A percentile compares a stretch with the other conserved stretches of the same genome.
phyloP scores from a whole-genome alignment of 164 flowering plant genomes.

The Macadamia integrifolia region DNA sequence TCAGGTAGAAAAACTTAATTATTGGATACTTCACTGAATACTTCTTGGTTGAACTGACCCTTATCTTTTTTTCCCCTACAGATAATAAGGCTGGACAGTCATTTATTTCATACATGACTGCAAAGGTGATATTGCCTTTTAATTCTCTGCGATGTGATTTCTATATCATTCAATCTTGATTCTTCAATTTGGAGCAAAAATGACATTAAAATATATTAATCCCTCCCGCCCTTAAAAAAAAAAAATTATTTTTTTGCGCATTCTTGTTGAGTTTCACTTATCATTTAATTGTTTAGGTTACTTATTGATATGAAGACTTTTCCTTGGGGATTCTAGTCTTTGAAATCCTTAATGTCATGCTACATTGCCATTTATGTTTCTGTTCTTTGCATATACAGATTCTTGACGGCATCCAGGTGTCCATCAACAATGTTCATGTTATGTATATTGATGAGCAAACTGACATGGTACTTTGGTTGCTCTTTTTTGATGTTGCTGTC shows the following conservation, averaged over 20 bases:
- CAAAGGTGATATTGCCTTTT: slow-evolving; percentile 48
- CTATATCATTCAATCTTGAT: not conserved
- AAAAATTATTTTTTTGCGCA: not conserved
- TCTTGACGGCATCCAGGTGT: slow-evolving; percentile 85
- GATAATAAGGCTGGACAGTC: slow-evolving; percentile 71
- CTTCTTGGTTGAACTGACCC: slow-evolving; percentile 1
- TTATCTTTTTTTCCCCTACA: slow-evolving; percentile 25
- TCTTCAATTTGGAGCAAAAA: slow-evolving; percentile 1
- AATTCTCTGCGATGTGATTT: not conserved
- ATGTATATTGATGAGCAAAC: slow-evolving; percentile 34
- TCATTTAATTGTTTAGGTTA: not conserved
- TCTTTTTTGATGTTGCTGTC: not conserved
- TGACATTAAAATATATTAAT: too few relatives aligned
- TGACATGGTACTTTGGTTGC: slow-evolving; percentile 31
- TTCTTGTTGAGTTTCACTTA: not conserved
- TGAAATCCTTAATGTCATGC: not conserved
- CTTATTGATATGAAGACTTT: not conserved
- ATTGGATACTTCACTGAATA: not conserved
- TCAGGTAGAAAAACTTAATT: not conserved
- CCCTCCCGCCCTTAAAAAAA: too few relatives aligned
- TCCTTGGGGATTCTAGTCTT: not conserved
- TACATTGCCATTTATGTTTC: not conserved
- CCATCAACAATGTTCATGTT: slow-evolving; percentile 64
- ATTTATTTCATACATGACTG: slow-evolving; percentile 69
- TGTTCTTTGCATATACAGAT: slow-evolving; percentile 33